Base-by-base conservation (phyloP, 2,329 filamentous ascomycete genomes). In the Diaporthe nobilis region DNA sequence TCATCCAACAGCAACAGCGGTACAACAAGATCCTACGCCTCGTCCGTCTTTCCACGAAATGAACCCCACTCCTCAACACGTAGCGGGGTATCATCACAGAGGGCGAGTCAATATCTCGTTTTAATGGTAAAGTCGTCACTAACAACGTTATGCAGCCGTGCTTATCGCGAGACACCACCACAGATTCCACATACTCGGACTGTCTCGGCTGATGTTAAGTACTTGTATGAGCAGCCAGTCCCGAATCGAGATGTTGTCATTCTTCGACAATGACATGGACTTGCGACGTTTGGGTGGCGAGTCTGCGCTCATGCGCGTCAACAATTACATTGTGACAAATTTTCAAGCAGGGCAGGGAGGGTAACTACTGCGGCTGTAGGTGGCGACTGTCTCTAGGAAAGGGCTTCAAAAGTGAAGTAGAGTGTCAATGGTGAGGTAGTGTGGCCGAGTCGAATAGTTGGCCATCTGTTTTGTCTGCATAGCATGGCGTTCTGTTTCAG, bases 141-240 rank as follows among this genome's bases (percentile, higher is more conserved):
- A 58, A 77, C 73, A 61, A 20, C 13, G 25, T 5, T 73, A 44
- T 34, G 20, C 49, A 77, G 75, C 53, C 72, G 49, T 31, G 22
- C 42, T 20, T 58, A 65, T 25, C 73, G 28, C 22, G 61, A 77
- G 28, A 65, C 68, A 63, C 61, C 49, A 42, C 53, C 63, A 57
- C 20, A 55, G 37, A 25, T 34, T 60, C 75, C 58, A 28, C 42
- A 68, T 13, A 55, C 39, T n/a, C 61, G 58, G 22, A 37, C 49
- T 25, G 63, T 25, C 10, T 49, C 63, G 34, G 53, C 75, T 44
- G 60, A 72, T 31, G 70, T 77, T 28, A 57, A 70, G 63, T 75
- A 77, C 42, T 13, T 77, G 37, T 73, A 77, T 53, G 75, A 77
- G 49, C 75, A 67, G n/a, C 75, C 63, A 37, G 68, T 67, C 8